Percentiles rank a stretch among this genome's conserved stretches.
Evolutionary conservation across 2,329 filamentous ascomycete genomes (phyloP).

Genomic region (Arthrobotrys sphaeroides): DNA sequence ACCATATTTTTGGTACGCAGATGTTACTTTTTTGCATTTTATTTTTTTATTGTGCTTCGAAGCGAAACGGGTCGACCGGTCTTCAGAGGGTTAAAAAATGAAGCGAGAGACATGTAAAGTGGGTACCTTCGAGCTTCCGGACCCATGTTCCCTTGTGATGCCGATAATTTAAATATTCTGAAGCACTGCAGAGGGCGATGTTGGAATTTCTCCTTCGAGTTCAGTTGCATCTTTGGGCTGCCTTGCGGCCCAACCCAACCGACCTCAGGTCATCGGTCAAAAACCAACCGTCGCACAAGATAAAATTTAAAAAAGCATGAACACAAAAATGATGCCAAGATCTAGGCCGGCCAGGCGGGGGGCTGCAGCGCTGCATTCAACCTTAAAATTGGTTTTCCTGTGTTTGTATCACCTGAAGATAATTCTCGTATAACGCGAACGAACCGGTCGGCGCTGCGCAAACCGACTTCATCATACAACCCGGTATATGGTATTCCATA

Average conservation of each 20-base stretch:
- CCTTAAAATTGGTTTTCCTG: slow-evolving; percentile 14
- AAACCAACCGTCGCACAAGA: neutral
- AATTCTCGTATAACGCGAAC: slow-evolving; percentile 15
- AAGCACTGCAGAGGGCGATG: neutral
- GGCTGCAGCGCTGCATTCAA: slow-evolving; percentile 9
- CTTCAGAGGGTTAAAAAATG: slow-evolving; percentile 10
- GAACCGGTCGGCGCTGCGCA: neutral
- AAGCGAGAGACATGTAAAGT: slow-evolving; percentile 35
- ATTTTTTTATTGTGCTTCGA: neutral
- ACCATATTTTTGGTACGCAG: slow-evolving; percentile 8
- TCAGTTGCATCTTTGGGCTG: slow-evolving; percentile 3
- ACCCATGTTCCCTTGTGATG: slow-evolving; percentile 1
- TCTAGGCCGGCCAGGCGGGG: slow-evolving; percentile 11
- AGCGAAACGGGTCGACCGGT: slow-evolving; percentile 3
- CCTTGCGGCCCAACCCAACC: slow-evolving; percentile 1
- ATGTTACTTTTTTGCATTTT: neutral
- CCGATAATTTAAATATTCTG: neutral
- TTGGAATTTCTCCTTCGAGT: neutral
- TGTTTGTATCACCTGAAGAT: neutral
- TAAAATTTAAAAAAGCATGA: neutral
- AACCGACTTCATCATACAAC: neutral
- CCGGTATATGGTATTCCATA: neutral
- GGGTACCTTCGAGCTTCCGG: slow-evolving; percentile 1
- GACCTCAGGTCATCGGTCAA: slow-evolving; percentile 6
- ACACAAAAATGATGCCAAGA: slow-evolving; percentile 8